A percentile compares a stretch with the other conserved stretches of the same genome.
phyloP scores from a whole-genome alignment of 805 yeast genomes.

The Candida nanaspora region DNA sequence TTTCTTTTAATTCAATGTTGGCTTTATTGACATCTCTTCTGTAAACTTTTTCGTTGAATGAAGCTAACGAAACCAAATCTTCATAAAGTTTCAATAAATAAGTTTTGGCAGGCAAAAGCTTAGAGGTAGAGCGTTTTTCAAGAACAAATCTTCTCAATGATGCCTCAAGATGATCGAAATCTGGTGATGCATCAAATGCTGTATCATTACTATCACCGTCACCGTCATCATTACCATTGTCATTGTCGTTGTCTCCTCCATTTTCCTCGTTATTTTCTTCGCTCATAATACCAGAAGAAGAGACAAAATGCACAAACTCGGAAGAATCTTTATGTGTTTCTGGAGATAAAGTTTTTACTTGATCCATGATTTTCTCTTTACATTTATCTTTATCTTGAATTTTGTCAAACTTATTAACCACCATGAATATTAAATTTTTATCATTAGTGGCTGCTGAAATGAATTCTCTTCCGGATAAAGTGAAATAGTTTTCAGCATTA shows the following conservation, averaged over 20 bases:
- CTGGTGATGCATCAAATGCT: slow-evolving; percentile 38
- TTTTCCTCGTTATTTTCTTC: slow-evolving; percentile 29
- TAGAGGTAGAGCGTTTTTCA: slow-evolving; percentile 84
- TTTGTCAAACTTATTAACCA: slow-evolving; percentile 85
- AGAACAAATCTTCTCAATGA: slow-evolving; percentile 79
- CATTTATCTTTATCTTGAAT: slow-evolving; percentile 80
- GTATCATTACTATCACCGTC: slow-evolving; percentile 22
- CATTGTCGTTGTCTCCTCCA: slow-evolving; percentile 22
- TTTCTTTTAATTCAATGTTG: slow-evolving; percentile 39
- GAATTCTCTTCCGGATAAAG: slow-evolving; percentile 90
- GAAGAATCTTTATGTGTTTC: slow-evolving; percentile 81
- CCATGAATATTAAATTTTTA: slow-evolving; percentile 86
- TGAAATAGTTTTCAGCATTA: slow-evolving; percentile 92
- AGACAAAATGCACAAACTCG: slow-evolving; percentile 92
- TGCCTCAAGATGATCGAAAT: slow-evolving; percentile 79
- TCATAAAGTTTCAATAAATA: slow-evolving; percentile 61
- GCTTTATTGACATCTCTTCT: slow-evolving; percentile 40
- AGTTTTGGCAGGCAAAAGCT: slow-evolving; percentile 89
- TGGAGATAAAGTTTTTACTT: slow-evolving; percentile 79
- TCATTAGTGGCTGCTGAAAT: slow-evolving; percentile 86
- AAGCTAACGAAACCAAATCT: slow-evolving; percentile 58
- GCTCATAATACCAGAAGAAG: slow-evolving; percentile 46
- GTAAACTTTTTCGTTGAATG: slow-evolving; percentile 53
- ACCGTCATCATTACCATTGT: slow-evolving; percentile 30
- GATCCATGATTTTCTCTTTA: slow-evolving; percentile 68